Conservation (phyloP, 2,329 filamentous ascomycete species). For the Conoideocrella luteorostrata region DNA sequence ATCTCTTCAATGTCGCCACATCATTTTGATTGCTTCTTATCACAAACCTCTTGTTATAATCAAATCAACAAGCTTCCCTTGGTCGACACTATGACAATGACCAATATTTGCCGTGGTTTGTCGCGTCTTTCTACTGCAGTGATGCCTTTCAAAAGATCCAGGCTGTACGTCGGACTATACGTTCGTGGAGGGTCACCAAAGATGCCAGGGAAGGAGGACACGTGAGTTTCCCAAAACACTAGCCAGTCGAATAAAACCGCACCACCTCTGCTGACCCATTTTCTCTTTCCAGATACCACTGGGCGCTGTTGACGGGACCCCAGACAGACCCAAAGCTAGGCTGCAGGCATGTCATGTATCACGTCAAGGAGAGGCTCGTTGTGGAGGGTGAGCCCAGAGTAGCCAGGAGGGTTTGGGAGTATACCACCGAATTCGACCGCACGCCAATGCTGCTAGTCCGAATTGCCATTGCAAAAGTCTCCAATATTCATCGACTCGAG, state of each 20-base stretch:
- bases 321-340: slow-evolving; percentile 4
- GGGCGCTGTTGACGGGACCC: slow-evolving; percentile 9
- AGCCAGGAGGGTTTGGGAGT: slow-evolving; percentile 8
- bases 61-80: too few relatives aligned
- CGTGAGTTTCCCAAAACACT: slow-evolving; percentile 2
- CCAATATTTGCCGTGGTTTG: background rate
- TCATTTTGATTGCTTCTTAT: too few relatives aligned
- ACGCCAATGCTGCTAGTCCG: slow-evolving; percentile 7
- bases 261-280: background rate
- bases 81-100: background rate
- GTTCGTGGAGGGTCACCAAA: slow-evolving; percentile 8
- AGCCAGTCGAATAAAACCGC: background rate
- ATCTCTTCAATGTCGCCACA: too few relatives aligned
- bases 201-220: slow-evolving; percentile 9
- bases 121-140: background rate
- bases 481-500: slow-evolving; percentile 7
- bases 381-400: slow-evolving; percentile 5
- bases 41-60: too few relatives aligned
- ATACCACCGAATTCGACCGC: slow-evolving; percentile 6
- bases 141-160: slow-evolving; percentile 6
- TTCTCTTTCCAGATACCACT: slow-evolving; percentile 7
- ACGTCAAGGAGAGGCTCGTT: slow-evolving; percentile 7
- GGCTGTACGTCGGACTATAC: slow-evolving; percentile 11
- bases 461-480: slow-evolving; percentile 7
- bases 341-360: slow-evolving; percentile 8